Evolutionary conservation across 495 filamentous ascomycete genomes (phyloP), one percentile per base, ranked within the genome.

Genomic region (Aspergillus mulundensis): DNA sequence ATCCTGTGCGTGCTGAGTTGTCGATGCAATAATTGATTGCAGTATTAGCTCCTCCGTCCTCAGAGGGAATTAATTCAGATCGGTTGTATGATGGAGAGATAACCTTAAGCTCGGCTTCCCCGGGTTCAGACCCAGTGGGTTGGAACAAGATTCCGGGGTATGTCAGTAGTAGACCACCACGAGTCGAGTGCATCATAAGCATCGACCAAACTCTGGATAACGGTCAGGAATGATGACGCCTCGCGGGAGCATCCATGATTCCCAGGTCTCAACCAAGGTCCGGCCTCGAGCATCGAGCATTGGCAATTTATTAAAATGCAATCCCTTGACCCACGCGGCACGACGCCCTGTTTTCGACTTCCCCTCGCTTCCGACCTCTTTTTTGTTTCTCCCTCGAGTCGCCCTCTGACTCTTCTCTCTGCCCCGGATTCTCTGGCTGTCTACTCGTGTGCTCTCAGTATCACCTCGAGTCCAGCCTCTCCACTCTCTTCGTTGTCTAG

Each of bases 81-180:
- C 32, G 32, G 32, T 36, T 10, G 32, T 15, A 15, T 15, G 32
- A 36, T 36, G 5, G 7, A 15, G 7, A 15, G 32, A 36, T 36
- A 36, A 15, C 32, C 32, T 36, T 15, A 36, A 36, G 32, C 32
- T 4, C 8, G 14, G n/a, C 1, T 8, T 40, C 8, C 46, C 46
- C 30, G 4, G 18, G 18, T 21, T 50, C 46, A 14, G 46, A 38
- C 30, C 46, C 46, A 20, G 46, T 50, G 28, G 46, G 10, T 21
- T 50, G 46, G 46, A 50, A 40, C n/a, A 3, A 21, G 28, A 38
- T 20, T 50, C 46, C 30, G 46, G 46, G 46, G 46, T 38, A 50
- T 4, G 3, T 18, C 34, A 38, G 18, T 28, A 15, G 18, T 28
- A 15, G 25, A 19, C 19, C 15, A 16, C 45, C 30, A 48, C 19